Base-by-base conservation (phyloP, 2,329 filamentous ascomycete genomes). In the Rugonectria rugulosa region DNA sequence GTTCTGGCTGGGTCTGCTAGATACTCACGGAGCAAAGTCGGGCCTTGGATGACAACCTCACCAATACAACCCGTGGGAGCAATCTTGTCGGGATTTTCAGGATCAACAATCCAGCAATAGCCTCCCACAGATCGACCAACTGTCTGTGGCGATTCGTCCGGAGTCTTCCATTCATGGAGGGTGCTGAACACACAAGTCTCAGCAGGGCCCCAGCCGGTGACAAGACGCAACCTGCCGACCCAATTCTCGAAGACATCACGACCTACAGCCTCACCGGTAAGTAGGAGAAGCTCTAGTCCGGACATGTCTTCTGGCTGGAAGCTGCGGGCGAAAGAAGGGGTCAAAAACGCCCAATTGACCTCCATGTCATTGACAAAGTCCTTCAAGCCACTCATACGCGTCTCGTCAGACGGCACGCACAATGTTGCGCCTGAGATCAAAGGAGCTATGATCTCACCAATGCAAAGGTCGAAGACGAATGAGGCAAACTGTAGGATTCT, bases 1-100 rank as follows among this genome's bases (percentile, higher is more conserved):
- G 68, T 72, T 24, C 59, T 62, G 4, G 38, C 41, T 2, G 55
- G 43, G 4, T 68, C 59, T 6, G 53, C 46, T 2, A 70, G 36
- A 21, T 67, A 74, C 2, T 69, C 68, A 4, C 44, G 42, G 0
- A 60, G 63, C 4, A 73, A 44, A 2, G 65, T 52, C 2, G 62
- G 60, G 0, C 70, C 69, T 29, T 72, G 0, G n/a, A n/a, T n/a
- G n/a, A 70, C 47, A 0, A 72, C 50, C 23, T 73, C 70, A 1
- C 70, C 70, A 5, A 65, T 32, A 1, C 38, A 34, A 3, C 68
- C 65, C 20, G 65, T 38, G 0, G 70, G 61, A 0, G 60, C 60
- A 1, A 72, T 53, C 7, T 41, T 55, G 4, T 68, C 23, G 6
- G 61, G 57, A n/a, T 69, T 52, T 2, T 63, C 41, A 1, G 64